Evolutionary conservation across 768 basidiomycete genomes (phyloP).

Genomic region (Erythrobasidium yunnanense): DNA sequence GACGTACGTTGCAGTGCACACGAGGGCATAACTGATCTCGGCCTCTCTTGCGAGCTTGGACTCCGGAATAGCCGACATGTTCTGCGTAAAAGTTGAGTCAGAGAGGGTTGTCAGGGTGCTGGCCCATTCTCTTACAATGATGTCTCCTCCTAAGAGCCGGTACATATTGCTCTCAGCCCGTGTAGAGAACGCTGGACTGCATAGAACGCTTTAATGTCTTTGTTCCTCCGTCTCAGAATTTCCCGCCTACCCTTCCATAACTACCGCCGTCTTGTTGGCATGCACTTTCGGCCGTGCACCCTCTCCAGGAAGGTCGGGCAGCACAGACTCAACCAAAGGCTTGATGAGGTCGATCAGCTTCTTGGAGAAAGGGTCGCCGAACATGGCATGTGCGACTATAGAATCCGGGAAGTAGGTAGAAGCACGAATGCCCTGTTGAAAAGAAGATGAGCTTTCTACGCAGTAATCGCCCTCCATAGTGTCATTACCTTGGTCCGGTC

Average conservation of each 20-base stretch:
- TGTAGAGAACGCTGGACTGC: slow-evolving; percentile 69
- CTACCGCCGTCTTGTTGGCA: slow-evolving; percentile 72
- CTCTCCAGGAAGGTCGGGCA: slow-evolving; percentile 34
- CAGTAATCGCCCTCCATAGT: neutral
- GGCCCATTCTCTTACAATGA: slow-evolving; percentile 47
- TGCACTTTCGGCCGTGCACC: slow-evolving; percentile 53
- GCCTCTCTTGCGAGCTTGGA: slow-evolving; percentile 94
- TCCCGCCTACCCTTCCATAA: slow-evolving; percentile 74
- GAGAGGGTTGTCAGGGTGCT: neutral
- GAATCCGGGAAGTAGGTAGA: slow-evolving; percentile 68
- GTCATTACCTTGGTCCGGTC: slow-evolving; percentile 66
- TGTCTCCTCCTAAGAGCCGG: slow-evolving; percentile 76
- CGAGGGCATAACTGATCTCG: slow-evolving; percentile 83
- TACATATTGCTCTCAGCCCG: slow-evolving; percentile 93
- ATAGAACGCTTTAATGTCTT: neutral
- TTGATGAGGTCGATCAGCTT: slow-evolving; percentile 59
- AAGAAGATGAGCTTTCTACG: neutral
- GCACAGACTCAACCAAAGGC: slow-evolving; percentile 51
- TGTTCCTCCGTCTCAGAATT: neutral
- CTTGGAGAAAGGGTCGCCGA: slow-evolving; percentile 53
- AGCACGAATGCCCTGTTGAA: slow-evolving; percentile 57
- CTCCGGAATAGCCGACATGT: slow-evolving; percentile 95
- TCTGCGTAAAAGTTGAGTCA: slow-evolving; percentile 36
- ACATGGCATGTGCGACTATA: slow-evolving; percentile 82
- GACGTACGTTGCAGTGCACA: slow-evolving; percentile 47